A percentile compares a stretch with the other conserved stretches of the same genome.
phyloP scores from a whole-genome alignment of 1,139 yeast species.

The Geotrichum klebahnii region DNA sequence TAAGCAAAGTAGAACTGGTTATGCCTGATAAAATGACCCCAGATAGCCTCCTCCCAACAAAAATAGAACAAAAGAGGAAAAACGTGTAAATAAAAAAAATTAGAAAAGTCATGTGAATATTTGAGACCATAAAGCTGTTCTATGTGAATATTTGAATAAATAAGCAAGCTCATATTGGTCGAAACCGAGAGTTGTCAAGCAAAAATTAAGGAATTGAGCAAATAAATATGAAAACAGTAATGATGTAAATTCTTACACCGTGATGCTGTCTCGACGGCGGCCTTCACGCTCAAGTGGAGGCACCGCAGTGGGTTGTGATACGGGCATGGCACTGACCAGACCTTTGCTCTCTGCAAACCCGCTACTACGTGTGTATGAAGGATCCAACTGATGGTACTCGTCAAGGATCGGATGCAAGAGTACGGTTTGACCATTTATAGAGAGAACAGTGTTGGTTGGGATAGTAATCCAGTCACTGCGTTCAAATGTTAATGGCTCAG shows the following conservation, averaged over 20 bases:
- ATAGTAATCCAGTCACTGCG: slow-evolving; percentile 97
- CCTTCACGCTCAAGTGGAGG: slow-evolving; percentile 91
- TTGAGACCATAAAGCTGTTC: not conserved
- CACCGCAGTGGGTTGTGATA: slow-evolving; percentile 46
- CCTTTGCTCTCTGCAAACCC: slow-evolving; percentile 88
- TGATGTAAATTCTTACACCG: not conserved
- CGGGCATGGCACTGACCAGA: slow-evolving; percentile 73
- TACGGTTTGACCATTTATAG: slow-evolving; percentile 80
- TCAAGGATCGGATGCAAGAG: slow-evolving; percentile 86
- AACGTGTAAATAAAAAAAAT: not conserved
- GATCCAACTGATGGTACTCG: slow-evolving; percentile 77
- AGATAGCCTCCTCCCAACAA: slow-evolving; percentile 4
- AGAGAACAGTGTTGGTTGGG: slow-evolving; percentile 85
- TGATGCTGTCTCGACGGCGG: slow-evolving; percentile 41
- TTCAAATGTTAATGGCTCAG: slow-evolving; percentile 94
- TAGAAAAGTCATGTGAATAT: not conserved
- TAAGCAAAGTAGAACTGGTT: not conserved
- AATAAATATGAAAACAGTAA: not conserved
- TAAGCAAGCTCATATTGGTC: no score
- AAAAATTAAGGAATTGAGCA: not conserved
- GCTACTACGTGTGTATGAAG: slow-evolving; percentile 63
- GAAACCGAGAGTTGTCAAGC: no score
- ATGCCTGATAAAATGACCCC: not conserved
- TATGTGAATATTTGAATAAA: no score
- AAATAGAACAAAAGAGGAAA: not conserved